Base-by-base conservation (phyloP, 2,329 filamentous ascomycete genomes). In the Venturia nashicola region DNA sequence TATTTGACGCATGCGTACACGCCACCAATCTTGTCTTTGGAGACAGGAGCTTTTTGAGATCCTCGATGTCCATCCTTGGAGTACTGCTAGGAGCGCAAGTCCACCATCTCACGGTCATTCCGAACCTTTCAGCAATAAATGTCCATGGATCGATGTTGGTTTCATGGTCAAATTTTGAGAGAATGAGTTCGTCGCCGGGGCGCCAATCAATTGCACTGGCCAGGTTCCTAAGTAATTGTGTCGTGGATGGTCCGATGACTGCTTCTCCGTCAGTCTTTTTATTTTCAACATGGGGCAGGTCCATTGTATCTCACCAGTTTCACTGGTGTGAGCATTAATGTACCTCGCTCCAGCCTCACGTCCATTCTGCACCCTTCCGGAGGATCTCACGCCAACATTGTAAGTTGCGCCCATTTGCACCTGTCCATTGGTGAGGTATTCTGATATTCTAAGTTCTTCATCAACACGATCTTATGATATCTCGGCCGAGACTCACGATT, bases 341-440 rank as follows among this genome's bases (percentile, higher is more conserved):
- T 88, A 91, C 65, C 78, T 80, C 8, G 89, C 88, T 0, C 83
- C 87, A 1, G 86, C 86, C 61, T 80, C 75, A 68, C 85, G 85
- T 18, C 85, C 89, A 39, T 79, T 76, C 2, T 76, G 73, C 70
- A 87, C 89, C 32, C 80, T 78, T 23, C 78, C 75, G 1, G 84
- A 89, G 0, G 88, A 85, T 48, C 78, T 75, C 67, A 82, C 76
- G 11, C 85, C 82, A 1, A 83, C 78, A 5, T 77, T 76, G 71
- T 93, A 92, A 0, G 83, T 84, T 2, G 87, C 88, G 23, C 88
- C 89, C 0, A 91, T 81, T 72, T 93, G 89, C 51, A 91, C 88
- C 68, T 92, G 91, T 66, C 80, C 86, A 36, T 80, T 80, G 44
- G 80, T 77, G 9, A 91, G 79, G 68, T 92, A 91, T 32, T 84